Evolutionary conservation across 1,284 basidiomycete genomes (phyloP).

Genomic region (Malassezia brasiliensis): DNA sequence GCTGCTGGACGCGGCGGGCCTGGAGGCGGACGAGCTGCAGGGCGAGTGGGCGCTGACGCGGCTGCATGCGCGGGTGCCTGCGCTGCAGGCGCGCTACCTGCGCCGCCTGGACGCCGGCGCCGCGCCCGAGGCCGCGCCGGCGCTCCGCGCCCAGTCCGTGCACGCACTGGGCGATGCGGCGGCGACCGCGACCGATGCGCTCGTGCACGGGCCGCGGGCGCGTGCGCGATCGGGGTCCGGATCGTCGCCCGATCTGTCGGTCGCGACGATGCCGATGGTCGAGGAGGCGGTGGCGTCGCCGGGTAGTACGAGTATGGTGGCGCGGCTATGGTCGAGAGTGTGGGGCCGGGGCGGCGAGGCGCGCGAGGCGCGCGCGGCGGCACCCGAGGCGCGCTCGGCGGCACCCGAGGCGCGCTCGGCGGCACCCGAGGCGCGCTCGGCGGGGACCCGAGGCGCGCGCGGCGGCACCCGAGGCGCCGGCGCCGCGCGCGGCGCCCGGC

Average conservation of each 20-base stretch:
- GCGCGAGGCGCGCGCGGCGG: too few species aligned
- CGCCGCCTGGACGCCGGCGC: conserved; percentile 1
- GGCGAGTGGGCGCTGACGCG: conserved; percentile 13
- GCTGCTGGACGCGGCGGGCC: conserved; percentile 9
- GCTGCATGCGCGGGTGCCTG: conserved; percentile 16
- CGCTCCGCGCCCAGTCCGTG: conserved; percentile 12
- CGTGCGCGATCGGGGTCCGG: too few species aligned
- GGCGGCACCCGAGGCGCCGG: too few species aligned
- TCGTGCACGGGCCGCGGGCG: neutral
- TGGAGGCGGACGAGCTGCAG: conserved; percentile 16
- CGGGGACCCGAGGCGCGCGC: too few species aligned
- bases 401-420: too few species aligned
- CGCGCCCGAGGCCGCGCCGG: neutral
- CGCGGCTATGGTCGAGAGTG: neutral
- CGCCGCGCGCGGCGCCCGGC: neutral
- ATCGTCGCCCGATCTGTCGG: neutral
- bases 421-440: too few species aligned
- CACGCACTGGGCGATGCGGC: neutral
- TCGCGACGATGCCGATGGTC: neutral
- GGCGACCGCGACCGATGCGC: neutral
- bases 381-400: too few species aligned
- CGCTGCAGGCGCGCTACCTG: conserved; percentile 15
- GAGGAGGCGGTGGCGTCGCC: neutral
- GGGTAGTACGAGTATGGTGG: neutral
- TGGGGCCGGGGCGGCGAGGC: neutral